Percentiles rank a stretch among this genome's conserved stretches.
Evolutionary conservation across 2,329 filamentous ascomycete species (phyloP).

Genomic region (Fusarium secorum): DNA sequence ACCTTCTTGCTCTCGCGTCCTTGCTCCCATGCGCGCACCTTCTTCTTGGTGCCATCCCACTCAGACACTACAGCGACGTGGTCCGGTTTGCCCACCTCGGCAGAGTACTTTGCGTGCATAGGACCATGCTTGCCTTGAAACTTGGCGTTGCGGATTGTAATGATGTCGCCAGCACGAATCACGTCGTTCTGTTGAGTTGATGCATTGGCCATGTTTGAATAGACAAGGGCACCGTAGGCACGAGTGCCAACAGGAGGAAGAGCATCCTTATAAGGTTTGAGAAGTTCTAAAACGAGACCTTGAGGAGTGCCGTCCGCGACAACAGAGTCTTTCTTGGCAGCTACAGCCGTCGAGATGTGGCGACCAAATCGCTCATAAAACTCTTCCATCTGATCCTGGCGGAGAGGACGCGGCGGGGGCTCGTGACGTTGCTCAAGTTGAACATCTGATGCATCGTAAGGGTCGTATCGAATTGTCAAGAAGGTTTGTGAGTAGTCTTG

Average conservation of each 20-base stretch:
- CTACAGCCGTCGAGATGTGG: conserved; percentile 75
- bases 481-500: conserved; percentile 96
- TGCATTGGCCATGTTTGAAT: conserved; percentile 94
- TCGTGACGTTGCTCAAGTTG: conserved; percentile 87
- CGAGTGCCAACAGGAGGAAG: conserved; percentile 86
- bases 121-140: conserved; percentile 96
- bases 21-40: conserved; percentile 94
- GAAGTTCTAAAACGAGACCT: conserved; percentile 78
- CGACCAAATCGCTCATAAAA: conserved; percentile 83
- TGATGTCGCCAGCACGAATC: conserved; percentile 90
- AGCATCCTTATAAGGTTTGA: conserved; percentile 76
- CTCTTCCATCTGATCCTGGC: conserved; percentile 92
- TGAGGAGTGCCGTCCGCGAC: conserved; percentile 86
- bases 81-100: conserved; percentile 86
- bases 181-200: conserved; percentile 90
- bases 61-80: conserved; percentile 93
- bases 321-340: conserved; percentile 76
- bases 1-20: conserved; percentile 93
- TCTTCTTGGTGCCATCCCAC: conserved; percentile 99
- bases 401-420: conserved; percentile 77
- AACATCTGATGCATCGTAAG: conserved; percentile 75
- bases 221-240: conserved; percentile 90
- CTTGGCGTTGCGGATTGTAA: conserved; percentile 89
- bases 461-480: conserved; percentile 81
- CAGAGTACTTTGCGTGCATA: conserved; percentile 92